A percentile compares a stretch with the other conserved stretches of the same genome.
Evolutionary conservation across 176 grass and related monocot genomes (phyloP).

Genomic region (barley (Hordeum vulgare)): MorexV3_pseudomolecules_assembly NC_058518.1:274442893-274443392

Average conservation of each 20-base stretch:
- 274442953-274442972: background rate
- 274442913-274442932: background rate
- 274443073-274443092: background rate
- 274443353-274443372: background rate
- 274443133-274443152: background rate
- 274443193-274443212: background rate
- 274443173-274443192: background rate
- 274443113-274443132: background rate
- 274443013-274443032: constrained; percentile 26
- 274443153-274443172: background rate
- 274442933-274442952: background rate
- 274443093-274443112: background rate
- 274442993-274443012: background rate
- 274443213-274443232: background rate
- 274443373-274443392: background rate
- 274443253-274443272: background rate
- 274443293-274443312: background rate
- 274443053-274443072: background rate
- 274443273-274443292: background rate
- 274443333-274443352: background rate
- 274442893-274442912: background rate
- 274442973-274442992: background rate
- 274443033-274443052: background rate
- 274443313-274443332: background rate
- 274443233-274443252: background rate